Evolutionary conservation across 208 protist genomes (phyloP).

Genomic region (Leishmania braziliensis): DNA sequence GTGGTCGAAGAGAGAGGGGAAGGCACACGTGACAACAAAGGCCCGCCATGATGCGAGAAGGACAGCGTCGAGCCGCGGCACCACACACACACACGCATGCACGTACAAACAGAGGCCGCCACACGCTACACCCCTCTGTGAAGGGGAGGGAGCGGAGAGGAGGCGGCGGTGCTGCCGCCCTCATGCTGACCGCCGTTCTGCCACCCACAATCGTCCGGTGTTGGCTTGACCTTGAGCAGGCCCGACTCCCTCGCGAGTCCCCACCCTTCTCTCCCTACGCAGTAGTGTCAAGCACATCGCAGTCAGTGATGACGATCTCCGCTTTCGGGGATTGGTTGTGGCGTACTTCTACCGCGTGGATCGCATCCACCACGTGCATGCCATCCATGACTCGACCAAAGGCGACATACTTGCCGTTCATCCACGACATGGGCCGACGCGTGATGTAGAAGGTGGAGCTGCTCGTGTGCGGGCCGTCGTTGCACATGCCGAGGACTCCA

Average conservation of each 20-base stretch:
- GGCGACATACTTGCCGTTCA: conserved; percentile 95
- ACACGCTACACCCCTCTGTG: background rate
- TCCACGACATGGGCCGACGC: conserved; percentile 74
- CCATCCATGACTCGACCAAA: conserved; percentile 96
- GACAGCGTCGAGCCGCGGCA: background rate
- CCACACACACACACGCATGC: background rate
- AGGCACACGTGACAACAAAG: background rate
- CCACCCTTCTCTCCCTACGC: background rate
- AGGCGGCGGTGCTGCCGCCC: background rate
- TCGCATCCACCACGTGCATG: conserved; percentile 80
- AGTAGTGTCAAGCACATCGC: conserved; percentile 78
- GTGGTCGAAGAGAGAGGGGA: background rate
- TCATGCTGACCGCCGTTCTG: background rate
- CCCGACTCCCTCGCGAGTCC: background rate
- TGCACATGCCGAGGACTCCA: conserved; percentile 91
- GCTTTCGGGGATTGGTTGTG: conserved; percentile 81
- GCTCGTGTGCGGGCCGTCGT: conserved; percentile 87
- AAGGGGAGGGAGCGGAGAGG: too few species aligned
- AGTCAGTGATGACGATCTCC: conserved; percentile 76
- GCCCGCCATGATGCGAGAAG: background rate
- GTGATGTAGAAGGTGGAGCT: conserved; percentile 92
- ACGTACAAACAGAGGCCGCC: background rate
- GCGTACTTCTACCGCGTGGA: conserved; percentile 73
- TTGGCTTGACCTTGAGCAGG: background rate
- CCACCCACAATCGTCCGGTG: background rate